Base-by-base conservation (phyloP, 257 asterid species). In the Capsicum baccatum region DNA sequence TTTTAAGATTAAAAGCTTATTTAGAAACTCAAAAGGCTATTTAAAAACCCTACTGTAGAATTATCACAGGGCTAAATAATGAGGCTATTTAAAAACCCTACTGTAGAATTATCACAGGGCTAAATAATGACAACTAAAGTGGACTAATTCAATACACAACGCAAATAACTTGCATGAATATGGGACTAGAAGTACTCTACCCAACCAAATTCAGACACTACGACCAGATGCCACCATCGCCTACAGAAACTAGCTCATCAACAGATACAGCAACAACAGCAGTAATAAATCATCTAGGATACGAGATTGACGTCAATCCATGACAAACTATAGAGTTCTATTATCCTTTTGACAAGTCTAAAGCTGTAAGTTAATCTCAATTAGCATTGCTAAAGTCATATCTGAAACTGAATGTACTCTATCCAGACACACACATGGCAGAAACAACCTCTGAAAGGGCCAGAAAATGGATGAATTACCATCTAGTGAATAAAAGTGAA, bases 401-500 rank as follows among this genome's bases (percentile, higher is more conserved):
- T 13, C 48, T 33, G 47, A 66, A 66, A 15, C 12, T 35, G 74
- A 8, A 35, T 66, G 10, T 35, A 66, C 74, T 39, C 13, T 66
- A 66, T 19, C 73, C 44, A 66, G 48, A 66, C 19, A 13, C 13
- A 66, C 17, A 66, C n/a, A 66, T 66, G 48, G 33, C 66, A 8
- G 48, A 66, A 13, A 66, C 48, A 66, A 35, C 47, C 48, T 47
- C 48, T 33, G 74, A 66, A 66, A 66, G 74, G 48, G 13, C 48
- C 74, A 35, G 19, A 39, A 35, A 35, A 66, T 33, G 50, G 48
- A 74, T 50, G 59, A 48, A 48, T 74, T 48, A 50, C 60, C 60
- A 74, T 21, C 59, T 19, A 74, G 56, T 50, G 19, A 73, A 73
- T 71, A n/a, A 74, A 74, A 74, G 58, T 39, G 44, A 39, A 39